Percentiles rank a stretch among this genome's conserved stretches.
Conservation (phyloP, 78 protist species). For the Dictyostelium brefeldianum region DNA sequence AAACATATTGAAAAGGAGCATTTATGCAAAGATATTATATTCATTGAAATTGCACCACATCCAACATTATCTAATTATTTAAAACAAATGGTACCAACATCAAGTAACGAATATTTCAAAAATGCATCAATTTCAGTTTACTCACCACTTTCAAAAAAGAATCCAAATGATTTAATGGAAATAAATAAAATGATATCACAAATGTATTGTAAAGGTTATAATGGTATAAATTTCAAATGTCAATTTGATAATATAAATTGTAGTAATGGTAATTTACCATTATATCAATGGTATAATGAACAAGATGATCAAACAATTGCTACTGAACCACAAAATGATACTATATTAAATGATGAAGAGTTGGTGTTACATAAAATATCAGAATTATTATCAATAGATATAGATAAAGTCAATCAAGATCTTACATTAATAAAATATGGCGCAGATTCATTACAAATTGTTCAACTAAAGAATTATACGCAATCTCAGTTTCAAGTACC, state of each 20-base stretch:
- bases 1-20: neutral
- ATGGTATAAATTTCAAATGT: no score
- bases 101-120: no score
- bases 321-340: neutral
- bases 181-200: neutral
- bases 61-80: slow-evolving; percentile 24
- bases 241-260: neutral
- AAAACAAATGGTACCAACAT: neutral
- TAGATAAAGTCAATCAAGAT: slow-evolving; percentile 25
- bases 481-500: neutral
- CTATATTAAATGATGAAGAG: neutral
- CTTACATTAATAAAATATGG: slow-evolving; percentile 22
- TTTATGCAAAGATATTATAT: neutral
- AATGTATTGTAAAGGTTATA: neutral
- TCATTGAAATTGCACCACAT: slow-evolving; percentile 45
- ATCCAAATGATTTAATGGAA: neutral
- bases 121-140: no score
- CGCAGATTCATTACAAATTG: slow-evolving; percentile 23
- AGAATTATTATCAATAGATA: slow-evolving; percentile 30
- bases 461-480: slow-evolving; percentile 33
- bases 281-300: neutral
- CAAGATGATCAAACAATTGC: neutral
- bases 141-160: slow-evolving; percentile 1
- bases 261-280: no score
- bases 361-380: slow-evolving; percentile 13